Conservation (phyloP, 192 early-diverging fungal genomes). For the Fimicolochytrium jonesii region DNA sequence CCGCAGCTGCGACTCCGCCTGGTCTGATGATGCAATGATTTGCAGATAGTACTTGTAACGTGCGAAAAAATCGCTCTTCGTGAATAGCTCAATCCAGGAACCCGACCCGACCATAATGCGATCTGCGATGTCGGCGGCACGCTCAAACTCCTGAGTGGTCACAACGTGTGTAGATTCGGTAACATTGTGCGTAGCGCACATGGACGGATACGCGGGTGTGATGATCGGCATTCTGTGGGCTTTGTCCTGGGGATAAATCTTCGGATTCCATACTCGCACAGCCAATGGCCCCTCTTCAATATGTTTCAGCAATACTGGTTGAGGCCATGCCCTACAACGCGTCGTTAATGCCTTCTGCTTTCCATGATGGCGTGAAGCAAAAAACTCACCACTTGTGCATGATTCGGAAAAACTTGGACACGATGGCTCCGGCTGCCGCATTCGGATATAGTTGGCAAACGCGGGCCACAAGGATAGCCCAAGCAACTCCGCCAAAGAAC, state of each 20-base stretch:
- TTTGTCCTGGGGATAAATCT: conserved; percentile 72
- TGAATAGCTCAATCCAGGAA: conserved; percentile 81
- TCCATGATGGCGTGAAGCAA: no score
- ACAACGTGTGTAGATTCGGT: conserved; percentile 78
- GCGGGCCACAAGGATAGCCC: conserved; percentile 95
- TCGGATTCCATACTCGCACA: conserved; percentile 94
- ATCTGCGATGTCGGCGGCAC: conserved; percentile 71
- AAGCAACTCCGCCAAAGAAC: conserved; percentile 97
- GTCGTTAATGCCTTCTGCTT: no score
- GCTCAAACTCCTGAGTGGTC: conserved; percentile 80
- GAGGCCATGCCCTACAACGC: conserved; percentile 80
- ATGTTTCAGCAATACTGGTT: conserved; percentile 80
- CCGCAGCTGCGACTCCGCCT: conserved; percentile 68
- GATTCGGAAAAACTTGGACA: conserved; percentile 85
- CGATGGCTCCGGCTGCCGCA: conserved; percentile 80
- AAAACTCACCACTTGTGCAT: conserved; percentile 68
- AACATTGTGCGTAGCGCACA: conserved; percentile 98
- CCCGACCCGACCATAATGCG: conserved; percentile 70
- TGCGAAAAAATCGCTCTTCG: conserved; percentile 83
- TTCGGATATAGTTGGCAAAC: conserved; percentile 96
- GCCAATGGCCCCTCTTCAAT: conserved; percentile 84
- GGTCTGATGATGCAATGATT: conserved; percentile 73
- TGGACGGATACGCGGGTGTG: conserved; percentile 96
- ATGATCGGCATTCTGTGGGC: conserved; percentile 95
- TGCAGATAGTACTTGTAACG: conserved; percentile 87